Base-by-base conservation (phyloP, 1,139 yeast genomes). In the Sugiyamaella novakii region DNA sequence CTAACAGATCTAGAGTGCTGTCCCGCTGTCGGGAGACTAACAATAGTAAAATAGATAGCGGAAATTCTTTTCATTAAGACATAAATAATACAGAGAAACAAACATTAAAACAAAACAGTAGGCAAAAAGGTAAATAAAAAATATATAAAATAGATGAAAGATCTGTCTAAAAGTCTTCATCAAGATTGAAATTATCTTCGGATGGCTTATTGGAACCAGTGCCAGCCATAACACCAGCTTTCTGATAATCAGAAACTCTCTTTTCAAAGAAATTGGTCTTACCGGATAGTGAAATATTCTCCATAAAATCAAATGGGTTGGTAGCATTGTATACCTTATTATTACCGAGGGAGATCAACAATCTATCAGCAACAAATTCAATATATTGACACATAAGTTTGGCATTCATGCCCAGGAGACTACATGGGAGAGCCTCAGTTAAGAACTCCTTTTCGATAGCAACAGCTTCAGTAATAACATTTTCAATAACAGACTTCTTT, bases 301-400 rank as follows among this genome's bases (percentile, higher is more conserved):
- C 99, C 98, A 92, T 92, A 68, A 91, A 92, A 72, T 91, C 98
- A 70, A 92, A 92, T 69, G 99, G 99, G 70, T 92, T 94, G 55
- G 86, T 75, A 54, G 79, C 92, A 66, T 88, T 87, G 81, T 83
- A 92, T 57, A 79, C 77, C 77, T 91, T 89, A 71, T 84, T 78
- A 78, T 88, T 87, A 60, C 98, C 98, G 60, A 92, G 79, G 10
- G 98, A 80, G 46, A 87, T 80, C 57, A 92, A 78, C 65, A 92
- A 78, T 73, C 98, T 81, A 74, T 92, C 99, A 63, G 99, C 99
- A 58, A 85, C 92, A 69, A 88, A 92, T 75, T 94, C 96, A 63
- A 92, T 96, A 75, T 92, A 94, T 75, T 92, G 97, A 72, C 92
- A 84, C 97, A 92, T 92, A 67, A 92, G 81, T 58, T 78, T 80